A percentile compares a stretch with the other conserved stretches of the same genome.
phyloP scores from a whole-genome alignment of 1,284 basidiomycete genomes.

The Austroboletus novae-zelandiae region DNA sequence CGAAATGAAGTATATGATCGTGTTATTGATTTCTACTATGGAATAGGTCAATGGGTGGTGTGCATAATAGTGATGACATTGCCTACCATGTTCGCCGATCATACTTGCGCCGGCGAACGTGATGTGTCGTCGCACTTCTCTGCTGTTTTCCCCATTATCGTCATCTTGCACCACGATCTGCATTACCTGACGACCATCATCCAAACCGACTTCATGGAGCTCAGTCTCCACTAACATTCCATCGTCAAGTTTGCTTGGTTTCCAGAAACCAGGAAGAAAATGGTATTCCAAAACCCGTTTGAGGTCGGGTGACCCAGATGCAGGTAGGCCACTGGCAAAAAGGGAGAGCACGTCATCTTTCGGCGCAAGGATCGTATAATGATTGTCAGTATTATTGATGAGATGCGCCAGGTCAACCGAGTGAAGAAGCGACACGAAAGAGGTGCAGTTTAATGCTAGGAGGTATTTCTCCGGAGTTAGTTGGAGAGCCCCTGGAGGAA shows the following conservation, averaged over 20 bases:
- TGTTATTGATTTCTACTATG: slow-evolving; percentile 71
- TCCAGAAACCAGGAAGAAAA: slow-evolving; percentile 79
- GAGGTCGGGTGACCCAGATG: slow-evolving; percentile 64
- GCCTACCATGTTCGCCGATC: slow-evolving; percentile 73
- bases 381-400: slow-evolving; percentile 71
- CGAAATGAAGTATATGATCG: slow-evolving; percentile 89
- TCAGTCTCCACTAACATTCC: slow-evolving; percentile 80
- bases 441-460: slow-evolving; percentile 84
- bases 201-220: slow-evolving; percentile 65
- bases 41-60: slow-evolving; percentile 10
- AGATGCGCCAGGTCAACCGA: slow-evolving; percentile 76
- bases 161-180: slow-evolving; percentile 61
- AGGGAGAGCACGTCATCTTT: slow-evolving; percentile 79
- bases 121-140: slow-evolving; percentile 51
- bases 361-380: slow-evolving; percentile 86
- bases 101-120: slow-evolving; percentile 84
- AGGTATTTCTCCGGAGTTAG: slow-evolving; percentile 93
- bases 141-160: slow-evolving; percentile 38
- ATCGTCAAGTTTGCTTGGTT: slow-evolving; percentile 65
- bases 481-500: slow-evolving; percentile 74
- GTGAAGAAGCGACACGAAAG: slow-evolving; percentile 86
- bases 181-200: slow-evolving; percentile 71
- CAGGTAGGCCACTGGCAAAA: slow-evolving; percentile 56
- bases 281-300: slow-evolving; percentile 77
- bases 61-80: neutral